A percentile compares a stretch with the other conserved stretches of the same genome.
phyloP scores from a whole-genome alignment of 106 monocot species.

The Platanthera zijinensis region DNA sequence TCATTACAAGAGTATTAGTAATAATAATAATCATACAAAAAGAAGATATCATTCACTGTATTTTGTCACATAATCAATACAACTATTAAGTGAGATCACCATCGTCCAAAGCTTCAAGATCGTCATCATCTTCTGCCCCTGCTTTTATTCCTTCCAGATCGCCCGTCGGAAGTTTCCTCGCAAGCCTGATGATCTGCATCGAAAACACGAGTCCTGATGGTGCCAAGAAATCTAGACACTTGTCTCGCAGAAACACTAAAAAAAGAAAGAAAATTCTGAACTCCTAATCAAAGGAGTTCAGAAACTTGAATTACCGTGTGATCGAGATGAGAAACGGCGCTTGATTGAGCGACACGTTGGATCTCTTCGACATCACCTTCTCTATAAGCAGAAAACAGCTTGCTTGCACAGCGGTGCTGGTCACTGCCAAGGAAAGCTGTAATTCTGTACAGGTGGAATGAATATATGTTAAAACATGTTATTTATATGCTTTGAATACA shows the following conservation, averaged over 20 bases:
- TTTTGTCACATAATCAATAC: neutral
- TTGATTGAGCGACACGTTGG: constrained; percentile 54
- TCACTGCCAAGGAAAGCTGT: constrained; percentile 78
- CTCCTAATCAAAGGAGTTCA: neutral
- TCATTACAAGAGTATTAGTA: neutral
- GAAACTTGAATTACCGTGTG: constrained; percentile 45
- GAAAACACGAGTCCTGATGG: neutral
- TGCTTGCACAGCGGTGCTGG: constrained; percentile 72
- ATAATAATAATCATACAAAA: neutral
- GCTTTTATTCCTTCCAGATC: constrained; percentile 49
- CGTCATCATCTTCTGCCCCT: constrained; percentile 9
- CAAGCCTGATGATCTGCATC: constrained; percentile 78
- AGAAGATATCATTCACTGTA: neutral
- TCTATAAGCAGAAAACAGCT: constrained; percentile 75
- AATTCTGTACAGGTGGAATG: constrained; percentile 36
- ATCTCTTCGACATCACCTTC: constrained; percentile 88
- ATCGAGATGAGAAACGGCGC: constrained; percentile 71
- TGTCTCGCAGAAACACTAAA: neutral
- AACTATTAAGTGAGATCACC: constrained; percentile 65
- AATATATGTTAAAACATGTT: neutral
- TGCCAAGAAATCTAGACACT: neutral
- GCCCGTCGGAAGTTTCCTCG: constrained; percentile 83
- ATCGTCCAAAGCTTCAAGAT: constrained; percentile 58
- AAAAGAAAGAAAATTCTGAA: neutral
- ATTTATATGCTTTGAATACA: neutral